Base-by-base conservation (phyloP, 805 yeast species). In the Blastobotrys robertii region DNA sequence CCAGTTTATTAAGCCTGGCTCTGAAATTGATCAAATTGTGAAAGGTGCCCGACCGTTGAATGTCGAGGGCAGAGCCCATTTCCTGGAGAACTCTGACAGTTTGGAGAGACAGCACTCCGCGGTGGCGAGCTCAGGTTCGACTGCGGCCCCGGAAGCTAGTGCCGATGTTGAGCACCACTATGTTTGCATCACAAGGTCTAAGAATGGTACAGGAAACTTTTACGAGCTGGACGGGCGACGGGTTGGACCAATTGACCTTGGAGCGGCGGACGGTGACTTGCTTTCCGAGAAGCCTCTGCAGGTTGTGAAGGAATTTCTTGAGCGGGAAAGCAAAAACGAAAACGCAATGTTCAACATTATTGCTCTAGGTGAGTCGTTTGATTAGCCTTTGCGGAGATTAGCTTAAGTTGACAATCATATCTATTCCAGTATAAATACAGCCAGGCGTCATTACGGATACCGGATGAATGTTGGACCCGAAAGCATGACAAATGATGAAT, bases 201-300 rank as follows among this genome's bases (percentile, higher is more conserved):
- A 65, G 9, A 70, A 76, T 48, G 75, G 74, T 7, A 29, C 34
- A 14, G 15, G 15, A 3, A 75, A 74, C 45, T 56, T 90, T 14
- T 84, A 76, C 54, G 97, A 90, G 62, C 69, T 90, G 30, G 98
- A 90, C 57, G 98, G 98, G 1, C 72, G 97, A 50, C 70, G 94
- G 50, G 62, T 62, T 30, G 92, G 95, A 0, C 86, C 95, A 0
- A 68, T 80, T 30, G 76, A 73, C 46, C 63, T 86, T 34, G 87
- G 79, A 4, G 43, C 47, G 1, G 58, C 53, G 2, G 65, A 63
- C 3, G 79, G 80, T 51, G 68, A 84, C 30, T 47, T 84, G n/a
- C 67, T 69, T 25, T 78, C 77, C 34, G 62, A 68, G 1, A 55
- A 60, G 7, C 65, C 88, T 5, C 54, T 66, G 8, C 62, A 68